Conservation (phyloP, 352 stramenopile genomes). For the Phytophthora europaea region DNA sequence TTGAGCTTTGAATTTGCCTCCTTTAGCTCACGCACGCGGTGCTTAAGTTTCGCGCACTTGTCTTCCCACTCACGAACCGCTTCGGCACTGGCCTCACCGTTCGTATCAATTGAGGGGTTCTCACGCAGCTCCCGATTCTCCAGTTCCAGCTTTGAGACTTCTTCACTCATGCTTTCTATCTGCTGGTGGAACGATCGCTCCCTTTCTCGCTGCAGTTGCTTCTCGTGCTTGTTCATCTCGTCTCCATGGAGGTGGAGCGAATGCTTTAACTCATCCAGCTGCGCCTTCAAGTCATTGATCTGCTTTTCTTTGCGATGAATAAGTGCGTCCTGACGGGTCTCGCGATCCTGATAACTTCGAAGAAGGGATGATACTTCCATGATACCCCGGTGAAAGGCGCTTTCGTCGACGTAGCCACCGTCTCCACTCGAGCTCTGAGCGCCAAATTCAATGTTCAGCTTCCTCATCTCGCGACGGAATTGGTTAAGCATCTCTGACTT, state of each 20-base stretch:
- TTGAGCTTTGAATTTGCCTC: slow-evolving; percentile 67
- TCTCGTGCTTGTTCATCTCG: slow-evolving; percentile 19
- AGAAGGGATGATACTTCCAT: slow-evolving; percentile 47
- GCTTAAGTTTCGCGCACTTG: slow-evolving; percentile 58
- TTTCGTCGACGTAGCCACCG: slow-evolving; percentile 26
- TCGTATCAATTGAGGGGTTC: slow-evolving; percentile 8
- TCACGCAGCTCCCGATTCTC: slow-evolving; percentile 63
- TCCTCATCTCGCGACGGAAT: slow-evolving; percentile 56
- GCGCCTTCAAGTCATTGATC: slow-evolving; percentile 50
- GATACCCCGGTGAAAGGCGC: slow-evolving; percentile 38
- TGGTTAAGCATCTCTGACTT: slow-evolving; percentile 44
- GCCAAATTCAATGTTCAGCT: slow-evolving; percentile 48
- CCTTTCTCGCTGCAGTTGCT: slow-evolving; percentile 2
- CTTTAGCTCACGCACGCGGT: slow-evolving; percentile 56
- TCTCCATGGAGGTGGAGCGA: slow-evolving; percentile 19
- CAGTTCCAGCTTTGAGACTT: slow-evolving; percentile 61
- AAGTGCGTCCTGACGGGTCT: slow-evolving; percentile 51
- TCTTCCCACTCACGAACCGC: slow-evolving; percentile 44
- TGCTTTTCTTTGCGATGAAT: slow-evolving; percentile 57
- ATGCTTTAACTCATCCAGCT: slow-evolving; percentile 37
- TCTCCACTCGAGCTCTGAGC: slow-evolving; percentile 13
- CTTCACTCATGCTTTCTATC: slow-evolving; percentile 41
- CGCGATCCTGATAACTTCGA: slow-evolving; percentile 57
- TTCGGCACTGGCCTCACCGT: slow-evolving; percentile 12
- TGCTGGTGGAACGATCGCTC: slow-evolving; percentile 39